Base-by-base conservation (phyloP, 768 basidiomycete genomes). In the Leccinum broughii region DNA sequence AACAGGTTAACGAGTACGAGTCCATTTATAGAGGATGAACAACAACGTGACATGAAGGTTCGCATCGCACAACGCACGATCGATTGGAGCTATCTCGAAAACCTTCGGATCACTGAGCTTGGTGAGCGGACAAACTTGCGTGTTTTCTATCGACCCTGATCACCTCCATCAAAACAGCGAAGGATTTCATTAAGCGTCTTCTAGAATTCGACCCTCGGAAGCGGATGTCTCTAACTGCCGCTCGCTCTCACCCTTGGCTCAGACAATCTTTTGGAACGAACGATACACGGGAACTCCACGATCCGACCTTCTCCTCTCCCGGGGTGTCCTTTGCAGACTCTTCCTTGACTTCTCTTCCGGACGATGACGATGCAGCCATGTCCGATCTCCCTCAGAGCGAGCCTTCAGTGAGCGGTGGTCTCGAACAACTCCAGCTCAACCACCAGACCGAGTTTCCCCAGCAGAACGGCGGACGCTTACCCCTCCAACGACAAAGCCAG, bases 11-110 rank as follows among this genome's bases (percentile, higher is more conserved):
- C 90, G 0, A 88, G 90, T 69, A 69, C 85, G 0, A 85, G 81
- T 35, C 93, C 95, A 0, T 96, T 98, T 76, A 78, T 89, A 37
- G 92, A 95, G 63, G 85, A 92, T 37, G 85, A 85, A n/a, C 75
- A 75, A 41, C 77, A 81, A 28, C 74, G 77, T 3, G 85, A 87
- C 56, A 77, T 95, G 44, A 83, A 84, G 52, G 76, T 82, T 51
- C 83, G 88, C 6, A 86, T 92, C 54, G 69, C 77, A 3, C 75
- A 75, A 22, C 85, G 90, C 3, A 71, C 57, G 3, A 82, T 93
- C 41, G 87, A 93, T 59, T 90, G 89, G 85, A 60, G 66, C 1
- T 65, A 74, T 17, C 80, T 94, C 15, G 59, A 69, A 0, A 62
- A 71, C 0, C 53, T 72, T 10, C 68, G 72, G 17, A 71, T 86